Evolutionary conservation across 1,139 yeast species (phyloP).

Genomic region (Magnusiomyces sp.): DNA sequence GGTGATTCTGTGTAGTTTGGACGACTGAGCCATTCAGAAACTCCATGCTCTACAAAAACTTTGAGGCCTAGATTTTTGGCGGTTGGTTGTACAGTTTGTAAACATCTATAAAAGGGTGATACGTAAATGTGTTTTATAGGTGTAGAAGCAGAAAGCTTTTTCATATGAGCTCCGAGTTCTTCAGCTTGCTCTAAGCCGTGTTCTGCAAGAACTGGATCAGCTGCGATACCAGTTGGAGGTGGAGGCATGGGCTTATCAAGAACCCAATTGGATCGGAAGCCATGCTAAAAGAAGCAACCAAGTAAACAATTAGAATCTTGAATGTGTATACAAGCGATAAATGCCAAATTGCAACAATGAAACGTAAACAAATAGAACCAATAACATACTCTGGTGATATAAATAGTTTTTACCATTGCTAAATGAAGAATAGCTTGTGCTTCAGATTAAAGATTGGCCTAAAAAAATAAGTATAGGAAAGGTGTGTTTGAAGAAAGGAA

Average conservation of each 20-base stretch:
- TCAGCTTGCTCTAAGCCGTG: conserved; percentile 77
- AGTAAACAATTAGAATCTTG: neutral
- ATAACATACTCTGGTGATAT: conserved; percentile 14
- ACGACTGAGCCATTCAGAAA: conserved; percentile 37
- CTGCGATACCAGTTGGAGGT: conserved; percentile 73
- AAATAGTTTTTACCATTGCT: conserved; percentile 14
- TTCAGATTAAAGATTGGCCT: no score
- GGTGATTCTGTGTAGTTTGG: conserved; percentile 18
- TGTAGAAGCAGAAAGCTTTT: conserved; percentile 27
- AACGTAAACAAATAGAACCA: neutral
- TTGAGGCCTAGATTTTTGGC: conserved; percentile 48
- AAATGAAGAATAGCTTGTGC: no score
- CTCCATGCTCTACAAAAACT: conserved; percentile 43
- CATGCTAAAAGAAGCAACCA: conserved; percentile 40
- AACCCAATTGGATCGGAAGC: conserved; percentile 74
- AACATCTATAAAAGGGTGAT: conserved; percentile 86
- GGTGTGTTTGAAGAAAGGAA: no score
- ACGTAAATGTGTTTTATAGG: conserved; percentile 53
- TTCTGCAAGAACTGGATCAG: conserved; percentile 71
- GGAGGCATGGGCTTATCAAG: conserved; percentile 50
- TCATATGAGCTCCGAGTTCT: conserved; percentile 51
- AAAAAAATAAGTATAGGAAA: no score
- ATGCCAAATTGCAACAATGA: neutral
- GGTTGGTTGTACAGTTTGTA: conserved; percentile 72
- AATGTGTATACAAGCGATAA: neutral